phyloP scores from a whole-genome alignment of 2,329 filamentous ascomycete species.

The Pestalotiopsis sp. region DNA sequence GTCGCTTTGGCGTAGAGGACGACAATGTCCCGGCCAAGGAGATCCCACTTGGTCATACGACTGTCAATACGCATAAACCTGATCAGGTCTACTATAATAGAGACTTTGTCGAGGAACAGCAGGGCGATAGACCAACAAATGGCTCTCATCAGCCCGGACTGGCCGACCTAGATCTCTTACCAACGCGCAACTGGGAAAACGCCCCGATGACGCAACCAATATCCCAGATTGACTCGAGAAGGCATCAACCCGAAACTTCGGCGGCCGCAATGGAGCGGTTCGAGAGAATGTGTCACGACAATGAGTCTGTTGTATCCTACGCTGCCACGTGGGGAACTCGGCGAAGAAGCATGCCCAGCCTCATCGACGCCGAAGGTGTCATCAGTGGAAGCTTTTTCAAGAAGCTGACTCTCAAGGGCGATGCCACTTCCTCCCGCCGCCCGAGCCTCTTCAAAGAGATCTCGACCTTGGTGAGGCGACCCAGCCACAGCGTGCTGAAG shows the following conservation, averaged over 20 bases:
- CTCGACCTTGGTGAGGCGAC: conserved; percentile 52
- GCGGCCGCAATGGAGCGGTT: conserved; percentile 58
- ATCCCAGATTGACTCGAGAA: conserved; percentile 30
- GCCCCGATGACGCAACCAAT: conserved; percentile 52
- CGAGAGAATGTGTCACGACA: conserved; percentile 55
- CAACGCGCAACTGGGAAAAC: conserved; percentile 52
- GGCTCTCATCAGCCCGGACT: conserved; percentile 39
- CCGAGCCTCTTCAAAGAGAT: conserved; percentile 59
- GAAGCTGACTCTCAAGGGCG: conserved; percentile 57
- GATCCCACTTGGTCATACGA: conserved; percentile 49
- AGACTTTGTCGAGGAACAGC: neutral
- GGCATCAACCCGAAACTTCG: conserved; percentile 52
- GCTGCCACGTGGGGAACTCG: conserved; percentile 74
- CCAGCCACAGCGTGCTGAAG: conserved; percentile 43
- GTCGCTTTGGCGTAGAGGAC: conserved; percentile 25
- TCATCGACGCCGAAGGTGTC: conserved; percentile 61
- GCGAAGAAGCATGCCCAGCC: conserved; percentile 64
- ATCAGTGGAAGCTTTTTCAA: conserved; percentile 66
- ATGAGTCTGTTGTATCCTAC: conserved; percentile 61
- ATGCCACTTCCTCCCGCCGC: conserved; percentile 40
- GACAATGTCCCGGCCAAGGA: conserved; percentile 42
- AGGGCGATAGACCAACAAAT: conserved; percentile 34
- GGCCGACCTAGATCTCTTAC: conserved; percentile 52
- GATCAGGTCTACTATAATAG: conserved; percentile 53
- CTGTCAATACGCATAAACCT: conserved; percentile 51